Conservation (phyloP, 371 early-diverging fungal genomes). For the Rhizopus microsporus region DNA sequence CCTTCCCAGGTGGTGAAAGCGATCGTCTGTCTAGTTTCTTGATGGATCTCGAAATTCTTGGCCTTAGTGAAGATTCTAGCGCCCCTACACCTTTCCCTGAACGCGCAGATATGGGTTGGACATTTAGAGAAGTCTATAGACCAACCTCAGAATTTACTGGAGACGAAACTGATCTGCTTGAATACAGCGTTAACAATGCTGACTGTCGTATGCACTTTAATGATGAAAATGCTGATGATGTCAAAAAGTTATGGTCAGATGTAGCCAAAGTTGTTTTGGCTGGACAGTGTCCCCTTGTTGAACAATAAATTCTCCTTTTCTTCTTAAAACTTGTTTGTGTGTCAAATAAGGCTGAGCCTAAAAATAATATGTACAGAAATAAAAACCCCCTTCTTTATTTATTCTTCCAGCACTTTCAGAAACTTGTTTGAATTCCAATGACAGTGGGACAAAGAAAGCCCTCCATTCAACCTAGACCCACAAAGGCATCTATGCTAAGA, state of each 20-base stretch:
- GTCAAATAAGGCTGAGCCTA: background rate
- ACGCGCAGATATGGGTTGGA: slow-evolving; percentile 57
- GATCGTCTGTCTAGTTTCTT: slow-evolving; percentile 49
- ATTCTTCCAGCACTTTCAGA: background rate
- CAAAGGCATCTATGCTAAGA: slow-evolving; percentile 42
- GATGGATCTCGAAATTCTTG: slow-evolving; percentile 44
- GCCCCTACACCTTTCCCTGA: slow-evolving; percentile 52
- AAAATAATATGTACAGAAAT: too few relatives aligned
- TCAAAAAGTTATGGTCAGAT: slow-evolving; percentile 45
- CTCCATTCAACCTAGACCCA: slow-evolving; percentile 31
- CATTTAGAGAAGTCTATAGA: slow-evolving; percentile 52
- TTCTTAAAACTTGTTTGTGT: background rate
- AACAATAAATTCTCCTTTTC: slow-evolving; percentile 3
- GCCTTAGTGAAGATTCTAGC: slow-evolving; percentile 38
- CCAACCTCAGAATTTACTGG: slow-evolving; percentile 31
- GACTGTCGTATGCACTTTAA: slow-evolving; percentile 50
- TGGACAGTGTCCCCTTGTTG: slow-evolving; percentile 39
- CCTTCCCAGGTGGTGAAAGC: slow-evolving; percentile 57
- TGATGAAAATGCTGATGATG: slow-evolving; percentile 46
- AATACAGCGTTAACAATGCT: slow-evolving; percentile 51
- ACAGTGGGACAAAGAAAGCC: slow-evolving; percentile 15
- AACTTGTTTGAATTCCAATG: background rate
- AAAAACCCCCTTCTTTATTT: background rate
- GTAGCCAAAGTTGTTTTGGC: slow-evolving; percentile 37
- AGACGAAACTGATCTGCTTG: slow-evolving; percentile 36